Percentiles rank a stretch among this genome's conserved stretches.
These are phyloP conservation scores for Euphorbia peplus DNA, from an alignment of 345 rosid genomes.

Conservation along the genomic window DNA sequence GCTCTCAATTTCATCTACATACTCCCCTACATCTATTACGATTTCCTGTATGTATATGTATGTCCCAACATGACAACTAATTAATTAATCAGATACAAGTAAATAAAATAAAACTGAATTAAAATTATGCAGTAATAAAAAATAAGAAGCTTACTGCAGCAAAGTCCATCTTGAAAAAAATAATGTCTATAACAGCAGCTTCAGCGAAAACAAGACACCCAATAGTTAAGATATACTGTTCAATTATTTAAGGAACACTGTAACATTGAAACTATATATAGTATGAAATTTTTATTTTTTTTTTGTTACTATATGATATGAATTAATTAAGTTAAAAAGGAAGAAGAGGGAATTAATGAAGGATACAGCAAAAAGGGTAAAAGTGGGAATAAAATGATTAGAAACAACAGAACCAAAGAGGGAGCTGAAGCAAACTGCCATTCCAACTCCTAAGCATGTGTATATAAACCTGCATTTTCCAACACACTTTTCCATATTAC, in stretches of 20 bases:
- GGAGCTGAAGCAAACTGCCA: constrained; percentile 48
- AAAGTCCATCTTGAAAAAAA: constrained; percentile 51
- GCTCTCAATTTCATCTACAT: constrained; percentile 17
- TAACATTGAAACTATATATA: no score
- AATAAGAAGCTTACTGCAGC: constrained; percentile 41
- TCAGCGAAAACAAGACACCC: constrained; percentile 40
- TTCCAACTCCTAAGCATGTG: constrained; percentile 45
- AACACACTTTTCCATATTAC: no score
- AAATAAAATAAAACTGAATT: no score
- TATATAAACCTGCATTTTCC: constrained; percentile 50
- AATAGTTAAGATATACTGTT: constrained; percentile 39
- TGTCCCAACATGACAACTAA: no score
- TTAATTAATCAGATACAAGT: no score
- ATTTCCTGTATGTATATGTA: no score
- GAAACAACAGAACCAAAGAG: constrained; percentile 34
- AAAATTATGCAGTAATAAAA: no score
- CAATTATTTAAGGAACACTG: no score
- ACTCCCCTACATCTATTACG: constrained; percentile 19
- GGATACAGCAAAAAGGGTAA: constrained; percentile 48
- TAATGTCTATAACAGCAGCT: constrained; percentile 29
- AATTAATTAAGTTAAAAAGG: no score
- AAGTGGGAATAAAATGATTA: constrained; percentile 29
- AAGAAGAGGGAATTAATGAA: no score
- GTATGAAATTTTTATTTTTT: no score
- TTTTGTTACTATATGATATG: no score